Evolutionary conservation across 345 rosid genomes (phyloP).

Genomic region (Populus deltoides): DNA sequence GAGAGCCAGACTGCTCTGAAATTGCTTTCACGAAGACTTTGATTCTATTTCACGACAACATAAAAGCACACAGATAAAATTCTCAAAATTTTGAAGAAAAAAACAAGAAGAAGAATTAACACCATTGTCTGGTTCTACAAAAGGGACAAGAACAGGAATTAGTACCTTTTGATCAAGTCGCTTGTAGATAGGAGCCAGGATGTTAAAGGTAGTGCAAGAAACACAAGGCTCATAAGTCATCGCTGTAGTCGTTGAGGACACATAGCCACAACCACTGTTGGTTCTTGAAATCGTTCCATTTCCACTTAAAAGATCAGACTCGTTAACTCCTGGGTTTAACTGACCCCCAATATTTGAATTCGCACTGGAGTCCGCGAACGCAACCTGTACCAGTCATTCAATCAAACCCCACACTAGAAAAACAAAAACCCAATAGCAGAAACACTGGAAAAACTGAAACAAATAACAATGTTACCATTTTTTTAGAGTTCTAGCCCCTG

Average conservation of each 20-base stretch:
- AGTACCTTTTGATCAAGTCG: constrained; percentile 56
- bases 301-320: not conserved
- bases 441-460: not conserved
- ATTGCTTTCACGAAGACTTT: constrained; percentile 64
- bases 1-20: constrained; percentile 49
- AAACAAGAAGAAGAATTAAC: not conserved
- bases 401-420: not conserved
- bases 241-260: not conserved
- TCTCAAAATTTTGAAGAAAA: not conserved
- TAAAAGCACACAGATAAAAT: not conserved
- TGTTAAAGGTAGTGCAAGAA: constrained; percentile 79
- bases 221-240: constrained; percentile 38
- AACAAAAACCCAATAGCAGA: not conserved
- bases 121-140: not conserved
- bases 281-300: constrained; percentile 18
- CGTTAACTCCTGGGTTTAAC: constrained; percentile 23
- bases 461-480: not conserved
- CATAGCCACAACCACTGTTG: constrained; percentile 7
- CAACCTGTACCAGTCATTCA: constrained; percentile 25
- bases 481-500: not conserved
- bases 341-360: constrained; percentile 19
- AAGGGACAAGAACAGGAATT: not conserved
- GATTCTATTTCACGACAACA: constrained; percentile 42
- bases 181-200: constrained; percentile 80
- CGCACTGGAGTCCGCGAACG: constrained; percentile 23